Evolutionary conservation across 2,329 filamentous ascomycete species (phyloP), one percentile per base, ranked within the genome.

Genomic region (Zalaria sp.): DNA sequence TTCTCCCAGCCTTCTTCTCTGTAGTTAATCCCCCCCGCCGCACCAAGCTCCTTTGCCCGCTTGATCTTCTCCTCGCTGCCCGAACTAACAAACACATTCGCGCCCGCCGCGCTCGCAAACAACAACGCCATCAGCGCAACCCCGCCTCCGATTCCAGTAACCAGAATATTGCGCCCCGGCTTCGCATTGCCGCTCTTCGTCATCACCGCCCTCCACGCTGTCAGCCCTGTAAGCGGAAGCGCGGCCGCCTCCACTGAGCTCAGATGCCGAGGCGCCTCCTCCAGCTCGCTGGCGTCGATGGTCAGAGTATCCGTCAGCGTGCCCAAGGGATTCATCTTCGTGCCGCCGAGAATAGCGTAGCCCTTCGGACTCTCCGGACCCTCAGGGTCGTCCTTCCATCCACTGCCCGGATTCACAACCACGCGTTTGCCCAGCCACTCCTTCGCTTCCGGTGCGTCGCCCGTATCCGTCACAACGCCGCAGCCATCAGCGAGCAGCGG

Each of bases 61-160:
- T 74, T 69, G 45, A 96, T 75, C 71, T 94, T 94, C 52, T 73
- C 77, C 49, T 75, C 62, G 48, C 77, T 79, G 5, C 83, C 79
- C 42, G 79, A 85, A 2, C 81, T 89, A 42, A 94, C 86, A 56
- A 72, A 93, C n/a, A 89, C 81, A 57, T 79, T 77, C 52, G 80
- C 76, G 32, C 86, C 83, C 49, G 77, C 64, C 6, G 76, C 85
- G 8, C 80, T 77, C 7, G 77, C 87, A 62, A 93, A 93, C 58
- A 85, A 72, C 51, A 95, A 65, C 4, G 75, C 81, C 67, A 84
- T 80, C 42, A 95, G 66, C 29, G 89, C 89, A 1, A 95, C 89
- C 35, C 89, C 89, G 31, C 89, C 89, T 0, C 89, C 89, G 59
- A 96, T 93, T 0, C 89, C 89, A 4, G 89, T 95, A 35, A 96